These are phyloP conservation scores for Dendrobium catenatum DNA, from an alignment of 106 monocot genomes.

Conservation along the genomic window DNA sequence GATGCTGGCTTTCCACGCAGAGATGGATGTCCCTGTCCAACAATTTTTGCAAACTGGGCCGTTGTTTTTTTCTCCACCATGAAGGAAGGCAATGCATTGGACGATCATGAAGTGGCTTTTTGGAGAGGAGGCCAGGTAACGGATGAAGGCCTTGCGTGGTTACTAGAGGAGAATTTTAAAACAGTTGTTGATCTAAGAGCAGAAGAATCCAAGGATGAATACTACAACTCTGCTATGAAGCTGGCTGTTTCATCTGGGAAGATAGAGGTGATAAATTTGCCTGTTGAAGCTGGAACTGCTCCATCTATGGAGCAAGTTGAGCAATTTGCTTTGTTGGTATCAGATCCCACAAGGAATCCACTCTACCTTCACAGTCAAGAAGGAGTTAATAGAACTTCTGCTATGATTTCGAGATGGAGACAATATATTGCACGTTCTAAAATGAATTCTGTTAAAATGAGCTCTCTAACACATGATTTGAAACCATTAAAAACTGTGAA, in stretches of 20 bases:
- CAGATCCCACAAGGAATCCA: constrained; percentile 47
- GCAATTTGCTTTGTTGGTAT: constrained; percentile 60
- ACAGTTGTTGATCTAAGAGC: constrained; percentile 92
- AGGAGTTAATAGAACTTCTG: constrained; percentile 83
- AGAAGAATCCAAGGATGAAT: constrained; percentile 52
- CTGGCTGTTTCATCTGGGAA: constrained; percentile 54
- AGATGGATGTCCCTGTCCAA: constrained; percentile 62
- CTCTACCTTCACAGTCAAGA: constrained; percentile 90
- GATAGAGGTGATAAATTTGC: constrained; percentile 62
- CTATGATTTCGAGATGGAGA: constrained; percentile 95
- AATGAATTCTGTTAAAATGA: constrained; percentile 12
- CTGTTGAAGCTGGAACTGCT: constrained; percentile 81
- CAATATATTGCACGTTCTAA: constrained; percentile 44
- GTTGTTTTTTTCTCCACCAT: constrained; percentile 58
- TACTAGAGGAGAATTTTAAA: constrained; percentile 73
- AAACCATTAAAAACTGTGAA: constrained; percentile 18
- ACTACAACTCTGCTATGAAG: constrained; percentile 42
- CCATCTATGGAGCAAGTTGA: constrained; percentile 82
- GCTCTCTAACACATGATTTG: constrained; percentile 17
- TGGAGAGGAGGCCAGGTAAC: constrained; percentile 99
- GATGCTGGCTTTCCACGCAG: constrained; percentile 86
- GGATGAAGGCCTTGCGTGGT: constrained; percentile 79
- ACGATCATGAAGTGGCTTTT: constrained; percentile 77
- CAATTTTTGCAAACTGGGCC: constrained; percentile 79
- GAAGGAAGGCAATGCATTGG: constrained; percentile 23